phyloP scores from a whole-genome alignment of 352 stramenopile genomes.

The Lagenidium sp. region DNA sequence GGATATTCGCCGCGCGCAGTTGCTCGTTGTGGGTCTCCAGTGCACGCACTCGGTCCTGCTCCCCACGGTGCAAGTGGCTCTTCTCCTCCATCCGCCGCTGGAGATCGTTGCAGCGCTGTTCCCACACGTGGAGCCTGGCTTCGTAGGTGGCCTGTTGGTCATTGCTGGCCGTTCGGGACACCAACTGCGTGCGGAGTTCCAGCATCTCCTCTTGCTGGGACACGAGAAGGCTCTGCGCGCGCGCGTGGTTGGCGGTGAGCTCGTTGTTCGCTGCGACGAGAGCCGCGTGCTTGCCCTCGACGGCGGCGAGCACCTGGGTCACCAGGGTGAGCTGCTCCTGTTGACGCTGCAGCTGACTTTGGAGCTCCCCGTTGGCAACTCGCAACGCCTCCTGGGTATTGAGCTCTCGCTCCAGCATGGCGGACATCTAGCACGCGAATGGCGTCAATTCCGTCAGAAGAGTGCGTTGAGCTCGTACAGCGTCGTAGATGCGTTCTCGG shows the following conservation, averaged over 20 bases:
- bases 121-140: constrained; percentile 25
- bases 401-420: constrained; percentile 43
- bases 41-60: constrained; percentile 2
- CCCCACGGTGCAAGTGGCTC: constrained; percentile 1
- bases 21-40: constrained; percentile 15
- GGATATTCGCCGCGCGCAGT: constrained; percentile 15
- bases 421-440: neutral
- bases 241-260: constrained; percentile 21
- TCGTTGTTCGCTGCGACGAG: constrained; percentile 19
- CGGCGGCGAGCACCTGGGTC: constrained; percentile 21
- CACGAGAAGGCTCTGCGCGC: constrained; percentile 20
- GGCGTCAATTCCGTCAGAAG: too few relatives aligned
- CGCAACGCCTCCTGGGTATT: constrained; percentile 23
- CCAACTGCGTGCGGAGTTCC: constrained; percentile 4
- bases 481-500: too few relatives aligned
- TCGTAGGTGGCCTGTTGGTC: constrained; percentile 24
- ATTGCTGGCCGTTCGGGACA: neutral
- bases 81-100: constrained; percentile 9
- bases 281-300: constrained; percentile 28
- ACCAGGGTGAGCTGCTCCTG: constrained; percentile 27
- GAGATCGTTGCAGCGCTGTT: constrained; percentile 20
- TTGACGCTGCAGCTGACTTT: constrained; percentile 15
- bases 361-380: constrained; percentile 18
- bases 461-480: too few relatives aligned
- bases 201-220: constrained; percentile 19